Evolutionary conservation across 2,329 filamentous ascomycete species (phyloP).

Genomic region (Xylariaceae sp.): DNA sequence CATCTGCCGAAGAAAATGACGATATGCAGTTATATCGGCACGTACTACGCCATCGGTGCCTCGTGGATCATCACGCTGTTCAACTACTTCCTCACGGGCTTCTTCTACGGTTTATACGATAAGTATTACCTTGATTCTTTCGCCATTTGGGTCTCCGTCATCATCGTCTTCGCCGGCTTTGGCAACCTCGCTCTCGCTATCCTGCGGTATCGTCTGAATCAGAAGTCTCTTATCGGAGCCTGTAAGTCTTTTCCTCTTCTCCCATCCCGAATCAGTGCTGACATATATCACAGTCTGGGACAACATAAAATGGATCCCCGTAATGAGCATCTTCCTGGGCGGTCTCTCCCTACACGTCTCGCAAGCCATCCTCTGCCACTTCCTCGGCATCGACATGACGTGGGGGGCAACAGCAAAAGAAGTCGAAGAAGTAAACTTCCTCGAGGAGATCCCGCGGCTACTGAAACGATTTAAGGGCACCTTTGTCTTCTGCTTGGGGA

Average conservation of each 20-base stretch:
- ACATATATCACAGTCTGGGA: slow-evolving; percentile 37
- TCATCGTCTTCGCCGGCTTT: slow-evolving; percentile 32
- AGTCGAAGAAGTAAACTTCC: slow-evolving; percentile 32
- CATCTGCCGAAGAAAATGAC: slow-evolving; percentile 71
- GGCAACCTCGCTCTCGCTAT: slow-evolving; percentile 46
- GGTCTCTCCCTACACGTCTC: slow-evolving; percentile 40
- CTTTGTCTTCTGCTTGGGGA: slow-evolving; percentile 28
- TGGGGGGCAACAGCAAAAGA: slow-evolving; percentile 35
- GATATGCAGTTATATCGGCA: slow-evolving; percentile 71
- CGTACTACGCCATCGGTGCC: slow-evolving; percentile 73
- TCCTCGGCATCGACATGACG: slow-evolving; percentile 40
- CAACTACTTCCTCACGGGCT: slow-evolving; percentile 73
- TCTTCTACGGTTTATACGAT: slow-evolving; percentile 46
- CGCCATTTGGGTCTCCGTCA: slow-evolving; percentile 32
- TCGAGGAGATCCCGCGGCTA: slow-evolving; percentile 32
- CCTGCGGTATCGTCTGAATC: slow-evolving; percentile 53
- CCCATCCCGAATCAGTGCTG: no score
- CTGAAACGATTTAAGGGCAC: slow-evolving; percentile 33
- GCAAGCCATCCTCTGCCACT: slow-evolving; percentile 38
- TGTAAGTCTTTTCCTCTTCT: slow-evolving; percentile 26
- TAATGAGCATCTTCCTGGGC: slow-evolving; percentile 41
- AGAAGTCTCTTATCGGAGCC: slow-evolving; percentile 42
- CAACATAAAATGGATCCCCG: slow-evolving; percentile 48
- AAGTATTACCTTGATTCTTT: slow-evolving; percentile 64
- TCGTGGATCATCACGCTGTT: slow-evolving; percentile 67